Evolutionary conservation across 2,329 filamentous ascomycete species (phyloP).

Genomic region (Leptographium radiaticola): DNA sequence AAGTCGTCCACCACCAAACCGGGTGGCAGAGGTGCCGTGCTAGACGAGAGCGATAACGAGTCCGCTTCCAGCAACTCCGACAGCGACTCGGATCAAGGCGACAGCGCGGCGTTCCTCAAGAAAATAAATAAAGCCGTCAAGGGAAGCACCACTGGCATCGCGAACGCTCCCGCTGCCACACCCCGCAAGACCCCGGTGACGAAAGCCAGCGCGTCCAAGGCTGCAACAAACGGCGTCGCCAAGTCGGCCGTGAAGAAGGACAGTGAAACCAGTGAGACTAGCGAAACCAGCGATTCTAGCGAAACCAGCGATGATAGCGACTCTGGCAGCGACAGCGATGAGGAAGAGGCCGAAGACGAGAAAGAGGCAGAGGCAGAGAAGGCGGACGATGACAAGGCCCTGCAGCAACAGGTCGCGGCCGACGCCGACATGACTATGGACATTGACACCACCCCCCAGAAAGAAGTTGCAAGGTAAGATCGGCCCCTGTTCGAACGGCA

Average conservation of each 20-base stretch:
- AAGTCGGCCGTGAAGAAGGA: not conserved
- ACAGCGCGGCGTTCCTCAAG: conserved; percentile 6
- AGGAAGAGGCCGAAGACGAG: conserved; percentile 5
- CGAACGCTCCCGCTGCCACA: not conserved
- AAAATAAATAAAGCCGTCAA: conserved; percentile 9
- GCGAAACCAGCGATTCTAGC: conserved; percentile 8
- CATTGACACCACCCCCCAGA: too few species aligned
- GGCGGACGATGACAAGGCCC: not conserved
- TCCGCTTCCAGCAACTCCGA: conserved; percentile 16
- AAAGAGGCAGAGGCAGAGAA: conserved; percentile 7
- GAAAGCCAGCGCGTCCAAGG: conserved; percentile 6
- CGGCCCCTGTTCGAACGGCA: too few species aligned
- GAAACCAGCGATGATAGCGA: conserved; percentile 14
- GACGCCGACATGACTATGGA: not conserved
- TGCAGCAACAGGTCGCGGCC: not conserved
- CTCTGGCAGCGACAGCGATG: not conserved
- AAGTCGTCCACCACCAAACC: conserved; percentile 7
- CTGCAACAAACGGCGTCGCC: conserved; percentile 9
- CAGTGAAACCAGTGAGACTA: not conserved
- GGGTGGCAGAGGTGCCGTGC: not conserved
- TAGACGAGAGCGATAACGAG: conserved; percentile 11
- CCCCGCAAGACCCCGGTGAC: conserved; percentile 7
- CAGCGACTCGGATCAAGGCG: conserved; percentile 3
- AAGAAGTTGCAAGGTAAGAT: not conserved
- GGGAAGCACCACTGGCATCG: not conserved